Evolutionary conservation across 75 land plant species (phyloP).

Genomic region (Cupressus sempervirens): DNA sequence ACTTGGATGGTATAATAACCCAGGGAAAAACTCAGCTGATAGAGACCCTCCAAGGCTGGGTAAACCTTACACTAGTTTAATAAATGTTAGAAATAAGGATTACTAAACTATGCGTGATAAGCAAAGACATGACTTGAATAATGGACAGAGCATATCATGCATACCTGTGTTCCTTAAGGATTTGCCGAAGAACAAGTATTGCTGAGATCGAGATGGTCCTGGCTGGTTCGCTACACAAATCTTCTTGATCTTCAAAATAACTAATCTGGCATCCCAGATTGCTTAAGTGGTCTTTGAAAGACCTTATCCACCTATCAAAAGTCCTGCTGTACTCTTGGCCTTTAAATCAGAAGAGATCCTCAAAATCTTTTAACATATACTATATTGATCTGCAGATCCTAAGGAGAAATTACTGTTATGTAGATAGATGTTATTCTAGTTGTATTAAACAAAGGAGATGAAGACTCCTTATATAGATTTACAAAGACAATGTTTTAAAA

Average conservation of each 20-base stretch:
- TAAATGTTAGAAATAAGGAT: neutral
- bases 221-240: neutral
- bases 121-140: too few relatives aligned
- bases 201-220: neutral
- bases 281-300: neutral
- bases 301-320: neutral
- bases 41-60: neutral
- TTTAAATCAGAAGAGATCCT: neutral
- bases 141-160: neutral
- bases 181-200: neutral
- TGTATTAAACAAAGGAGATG: too few relatives aligned
- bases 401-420: too few relatives aligned
- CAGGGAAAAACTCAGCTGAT: neutral
- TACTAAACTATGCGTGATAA: too few relatives aligned
- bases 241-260: neutral
- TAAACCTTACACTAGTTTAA: neutral
- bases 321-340: neutral
- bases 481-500: too few relatives aligned
- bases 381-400: neutral
- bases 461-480: too few relatives aligned
- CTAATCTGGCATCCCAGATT: neutral
- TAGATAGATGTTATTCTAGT: too few relatives aligned
- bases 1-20: too few relatives aligned
- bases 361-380: neutral
- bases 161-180: neutral